Percentiles rank a stretch among this genome's conserved stretches.
These are phyloP conservation scores for Murraya paniculata DNA, from an alignment of 345 rosid species.

Conservation along the genomic window DNA sequence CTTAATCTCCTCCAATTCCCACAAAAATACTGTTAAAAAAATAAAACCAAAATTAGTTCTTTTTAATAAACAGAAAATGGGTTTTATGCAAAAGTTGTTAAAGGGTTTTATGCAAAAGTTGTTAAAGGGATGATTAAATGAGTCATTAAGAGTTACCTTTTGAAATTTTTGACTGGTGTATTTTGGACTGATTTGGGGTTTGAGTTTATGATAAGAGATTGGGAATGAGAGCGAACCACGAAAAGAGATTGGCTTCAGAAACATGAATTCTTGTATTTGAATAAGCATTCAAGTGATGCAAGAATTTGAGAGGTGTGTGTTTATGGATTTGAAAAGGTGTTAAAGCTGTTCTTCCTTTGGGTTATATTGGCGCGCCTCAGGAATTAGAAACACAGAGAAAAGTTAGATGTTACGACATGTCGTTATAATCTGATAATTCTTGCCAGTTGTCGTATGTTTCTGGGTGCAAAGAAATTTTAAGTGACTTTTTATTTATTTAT, in stretches of 20 bases:
- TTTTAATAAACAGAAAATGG: not conserved
- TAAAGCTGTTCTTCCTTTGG: not conserved
- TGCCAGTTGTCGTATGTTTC: not conserved
- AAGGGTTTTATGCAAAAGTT: not conserved
- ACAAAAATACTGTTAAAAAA: constrained; percentile 27
- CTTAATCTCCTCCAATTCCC: constrained; percentile 27
- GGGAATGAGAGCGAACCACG: constrained; percentile 29
- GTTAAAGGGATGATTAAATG: not conserved
- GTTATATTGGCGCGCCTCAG: not conserved
- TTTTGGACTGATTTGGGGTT: constrained; percentile 1
- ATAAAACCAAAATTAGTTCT: not conserved
- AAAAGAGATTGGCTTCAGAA: constrained; percentile 28
- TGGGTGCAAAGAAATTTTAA: not conserved
- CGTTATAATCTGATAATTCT: not conserved
- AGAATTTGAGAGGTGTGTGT: not conserved
- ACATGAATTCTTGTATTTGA: constrained; percentile 28
- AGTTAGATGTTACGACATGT: not conserved
- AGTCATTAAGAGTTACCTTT: constrained; percentile 23
- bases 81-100: not conserved
- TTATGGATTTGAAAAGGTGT: not conserved
- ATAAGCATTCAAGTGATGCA: not conserved
- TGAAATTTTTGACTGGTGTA: constrained; percentile 11
- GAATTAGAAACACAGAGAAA: not conserved
- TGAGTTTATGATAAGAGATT: constrained; percentile 24
- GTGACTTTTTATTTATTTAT: too few relatives aligned